phyloP scores from a whole-genome alignment of 495 filamentous ascomycete species.

The Xanthoparmelia taractica region DNA sequence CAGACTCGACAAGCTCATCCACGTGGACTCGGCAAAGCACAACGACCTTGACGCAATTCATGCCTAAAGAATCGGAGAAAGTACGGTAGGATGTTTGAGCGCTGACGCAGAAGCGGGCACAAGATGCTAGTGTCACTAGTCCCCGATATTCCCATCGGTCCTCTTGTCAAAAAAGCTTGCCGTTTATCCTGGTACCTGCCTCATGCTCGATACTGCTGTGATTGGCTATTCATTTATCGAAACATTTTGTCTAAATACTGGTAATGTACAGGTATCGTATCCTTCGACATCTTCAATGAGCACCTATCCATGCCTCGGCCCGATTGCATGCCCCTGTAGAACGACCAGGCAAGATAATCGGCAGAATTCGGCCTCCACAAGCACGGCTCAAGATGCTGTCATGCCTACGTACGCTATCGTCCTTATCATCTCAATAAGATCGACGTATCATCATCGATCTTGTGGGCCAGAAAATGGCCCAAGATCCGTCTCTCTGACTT shows the following conservation, averaged over 20 bases:
- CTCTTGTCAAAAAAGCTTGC: no score
- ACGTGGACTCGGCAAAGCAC: conserved; percentile 1
- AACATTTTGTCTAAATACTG: no score
- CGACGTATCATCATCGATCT: background rate
- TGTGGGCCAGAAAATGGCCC: background rate
- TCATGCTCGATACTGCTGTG: no score
- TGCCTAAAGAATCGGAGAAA: no score
- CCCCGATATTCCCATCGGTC: background rate
- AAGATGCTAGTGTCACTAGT: background rate
- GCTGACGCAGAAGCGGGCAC: background rate
- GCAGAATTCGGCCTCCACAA: background rate
- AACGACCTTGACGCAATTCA: background rate
- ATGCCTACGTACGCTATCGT: background rate
- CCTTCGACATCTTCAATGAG: background rate
- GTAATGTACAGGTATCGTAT: no score
- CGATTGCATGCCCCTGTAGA: background rate
- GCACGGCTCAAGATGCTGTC: background rate
- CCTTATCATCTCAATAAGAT: background rate
- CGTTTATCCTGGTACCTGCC: no score
- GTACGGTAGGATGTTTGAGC: background rate
- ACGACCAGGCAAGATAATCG: background rate
- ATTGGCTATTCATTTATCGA: no score
- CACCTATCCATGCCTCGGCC: background rate
- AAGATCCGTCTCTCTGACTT: background rate
- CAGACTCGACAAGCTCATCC: accelerated